These are phyloP conservation scores for Hypoxylon crocopeplum DNA, from an alignment of 495 filamentous ascomycete species.

Conservation along the genomic window DNA sequence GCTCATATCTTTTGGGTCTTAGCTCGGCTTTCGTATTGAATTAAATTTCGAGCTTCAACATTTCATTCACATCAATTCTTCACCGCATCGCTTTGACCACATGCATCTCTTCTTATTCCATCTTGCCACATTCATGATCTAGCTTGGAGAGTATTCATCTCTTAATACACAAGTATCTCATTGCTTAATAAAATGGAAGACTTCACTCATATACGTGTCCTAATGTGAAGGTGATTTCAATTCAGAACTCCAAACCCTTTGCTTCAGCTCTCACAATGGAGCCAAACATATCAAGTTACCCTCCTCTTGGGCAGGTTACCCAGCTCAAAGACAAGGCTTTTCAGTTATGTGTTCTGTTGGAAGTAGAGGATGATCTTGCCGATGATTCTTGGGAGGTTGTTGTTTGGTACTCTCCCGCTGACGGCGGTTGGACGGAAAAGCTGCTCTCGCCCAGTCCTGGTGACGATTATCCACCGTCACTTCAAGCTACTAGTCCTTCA, in stretches of 20 bases:
- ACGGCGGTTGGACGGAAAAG: conserved; percentile 57
- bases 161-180: not conserved
- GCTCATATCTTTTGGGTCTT: no score
- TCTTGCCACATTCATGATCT: not conserved
- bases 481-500: conserved; percentile 43
- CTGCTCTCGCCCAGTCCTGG: conserved; percentile 48
- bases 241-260: conserved; percentile 23
- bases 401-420: conserved; percentile 74
- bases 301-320: conserved; percentile 74
- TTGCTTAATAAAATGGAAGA: conserved; percentile 19
- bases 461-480: conserved; percentile 43
- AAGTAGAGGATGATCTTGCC: conserved; percentile 62
- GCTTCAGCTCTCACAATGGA: conserved; percentile 9
- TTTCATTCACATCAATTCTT: no score
- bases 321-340: conserved; percentile 59
- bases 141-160: not conserved
- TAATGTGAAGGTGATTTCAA: conserved; percentile 18
- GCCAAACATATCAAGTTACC: conserved; percentile 57
- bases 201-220: conserved; percentile 4
- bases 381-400: conserved; percentile 72
- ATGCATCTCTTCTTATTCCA: not conserved
- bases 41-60: no score
- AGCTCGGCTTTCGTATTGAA: no score
- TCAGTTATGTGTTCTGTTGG: conserved; percentile 73
- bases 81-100: not conserved